These are phyloP conservation scores for Fragaria nilgerrensis DNA, from an alignment of 306 rosid genomes.

Conservation along the genomic window DNA sequence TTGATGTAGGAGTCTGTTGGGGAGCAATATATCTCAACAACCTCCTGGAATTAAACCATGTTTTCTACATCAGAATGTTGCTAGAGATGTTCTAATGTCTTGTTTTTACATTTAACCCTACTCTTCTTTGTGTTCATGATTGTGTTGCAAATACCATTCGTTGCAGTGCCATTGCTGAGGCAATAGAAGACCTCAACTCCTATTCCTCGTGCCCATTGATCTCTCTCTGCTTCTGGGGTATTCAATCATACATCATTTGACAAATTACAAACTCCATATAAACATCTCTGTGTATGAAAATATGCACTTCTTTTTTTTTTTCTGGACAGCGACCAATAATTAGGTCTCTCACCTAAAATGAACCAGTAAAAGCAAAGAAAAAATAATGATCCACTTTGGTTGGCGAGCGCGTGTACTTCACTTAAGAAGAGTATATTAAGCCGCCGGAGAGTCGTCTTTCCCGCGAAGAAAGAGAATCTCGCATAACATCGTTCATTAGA, in stretches of 20 bases:
- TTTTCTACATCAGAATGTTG: not conserved
- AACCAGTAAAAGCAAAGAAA: not conserved
- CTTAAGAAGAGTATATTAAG: not conserved
- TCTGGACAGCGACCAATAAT: not conserved
- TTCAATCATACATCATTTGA: not conserved
- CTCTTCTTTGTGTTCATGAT: not conserved
- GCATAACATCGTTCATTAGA: not conserved
- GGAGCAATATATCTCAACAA: not conserved
- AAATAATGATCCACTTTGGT: not conserved
- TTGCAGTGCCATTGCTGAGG: not conserved
- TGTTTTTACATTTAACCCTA: not conserved
- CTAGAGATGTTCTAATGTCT: not conserved
- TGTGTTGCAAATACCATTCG: not conserved
- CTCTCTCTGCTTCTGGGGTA: not conserved
- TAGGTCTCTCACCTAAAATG: not conserved
- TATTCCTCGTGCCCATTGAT: not conserved
- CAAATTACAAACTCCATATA: not conserved
- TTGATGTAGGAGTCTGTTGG: not conserved
- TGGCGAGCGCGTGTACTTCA: not conserved
- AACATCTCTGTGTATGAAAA: not conserved
- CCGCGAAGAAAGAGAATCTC: not conserved
- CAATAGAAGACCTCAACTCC: not conserved
- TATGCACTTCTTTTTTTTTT: not conserved
- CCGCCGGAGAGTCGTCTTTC: not conserved
- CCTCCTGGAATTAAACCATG: not conserved